Evolutionary conservation across 2,329 filamentous ascomycete genomes (phyloP).

Genomic region (Fusarium protoensiforme): DNA sequence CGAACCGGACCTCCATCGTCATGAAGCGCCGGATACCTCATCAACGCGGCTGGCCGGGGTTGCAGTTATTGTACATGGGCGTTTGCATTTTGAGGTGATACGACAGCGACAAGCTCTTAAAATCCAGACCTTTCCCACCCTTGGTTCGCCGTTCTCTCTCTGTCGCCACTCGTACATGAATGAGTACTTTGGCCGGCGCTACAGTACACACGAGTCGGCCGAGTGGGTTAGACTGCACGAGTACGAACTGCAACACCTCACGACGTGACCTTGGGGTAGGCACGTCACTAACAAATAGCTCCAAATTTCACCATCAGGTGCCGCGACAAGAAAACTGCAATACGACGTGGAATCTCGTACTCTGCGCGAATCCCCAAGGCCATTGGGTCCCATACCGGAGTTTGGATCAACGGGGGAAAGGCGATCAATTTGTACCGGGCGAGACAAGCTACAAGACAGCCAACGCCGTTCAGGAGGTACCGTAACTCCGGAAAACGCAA

Average conservation of each 20-base stretch:
- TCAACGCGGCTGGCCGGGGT: not conserved
- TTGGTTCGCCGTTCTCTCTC: conserved; percentile 13
- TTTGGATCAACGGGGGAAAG: not conserved
- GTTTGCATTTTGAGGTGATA: not conserved
- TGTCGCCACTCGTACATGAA: conserved; percentile 20
- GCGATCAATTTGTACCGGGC: conserved; percentile 17
- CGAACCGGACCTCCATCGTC: not conserved
- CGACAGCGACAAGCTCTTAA: not conserved
- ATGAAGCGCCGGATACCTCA: not conserved
- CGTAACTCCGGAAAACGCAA: conserved; percentile 14
- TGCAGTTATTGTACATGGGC: not conserved
- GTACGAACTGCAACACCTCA: conserved; percentile 14
- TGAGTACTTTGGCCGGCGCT: not conserved
- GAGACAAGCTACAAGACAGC: conserved; percentile 8
- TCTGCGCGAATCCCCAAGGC: not conserved
- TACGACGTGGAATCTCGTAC: conserved; percentile 26
- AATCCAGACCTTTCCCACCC: conserved; percentile 4
- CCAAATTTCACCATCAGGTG: conserved; percentile 23
- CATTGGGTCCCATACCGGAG: not conserved
- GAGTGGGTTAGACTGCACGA: conserved; percentile 11
- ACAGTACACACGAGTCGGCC: conserved; percentile 25
- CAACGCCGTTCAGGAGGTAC: conserved; percentile 11
- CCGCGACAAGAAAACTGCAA: conserved; percentile 16
- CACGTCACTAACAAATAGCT: not conserved
- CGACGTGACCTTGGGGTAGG: not conserved